Conservation (phyloP, 179 eudicot species). For the Silene coronaria region DNA sequence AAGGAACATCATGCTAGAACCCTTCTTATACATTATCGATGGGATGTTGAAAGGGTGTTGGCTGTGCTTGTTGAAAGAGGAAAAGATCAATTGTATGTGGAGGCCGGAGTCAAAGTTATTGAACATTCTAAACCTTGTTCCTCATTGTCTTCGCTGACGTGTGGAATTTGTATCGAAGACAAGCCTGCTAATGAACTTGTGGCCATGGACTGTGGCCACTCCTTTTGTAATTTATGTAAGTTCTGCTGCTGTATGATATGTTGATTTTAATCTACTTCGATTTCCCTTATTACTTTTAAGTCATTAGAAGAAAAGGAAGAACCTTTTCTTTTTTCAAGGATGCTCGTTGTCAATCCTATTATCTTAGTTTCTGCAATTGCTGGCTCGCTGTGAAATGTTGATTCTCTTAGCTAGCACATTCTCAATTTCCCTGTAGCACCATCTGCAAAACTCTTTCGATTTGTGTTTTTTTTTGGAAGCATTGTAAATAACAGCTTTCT, state of each 20-base stretch:
- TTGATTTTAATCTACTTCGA: neutral
- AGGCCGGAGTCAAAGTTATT: slow-evolving; percentile 44
- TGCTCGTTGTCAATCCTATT: neutral
- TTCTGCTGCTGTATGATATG: neutral
- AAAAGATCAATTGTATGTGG: slow-evolving; percentile 40
- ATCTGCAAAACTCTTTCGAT: neutral
- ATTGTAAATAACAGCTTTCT: too few relatives aligned
- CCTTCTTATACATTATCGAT: slow-evolving; percentile 53
- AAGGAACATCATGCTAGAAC: slow-evolving; percentile 67
- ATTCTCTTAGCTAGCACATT: neutral
- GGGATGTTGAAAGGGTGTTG: slow-evolving; percentile 61
- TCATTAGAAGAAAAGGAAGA: neutral
- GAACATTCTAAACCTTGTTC: slow-evolving; percentile 28
- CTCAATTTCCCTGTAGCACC: neutral
- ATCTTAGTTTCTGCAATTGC: neutral
- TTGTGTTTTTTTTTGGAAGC: neutral
- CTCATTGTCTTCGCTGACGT: slow-evolving; percentile 28
- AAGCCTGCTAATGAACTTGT: slow-evolving; percentile 33
- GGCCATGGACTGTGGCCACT: slow-evolving; percentile 66
- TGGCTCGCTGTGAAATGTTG: neutral
- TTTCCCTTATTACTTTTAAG: neutral
- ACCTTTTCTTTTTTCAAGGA: neutral
- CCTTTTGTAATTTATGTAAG: slow-evolving; percentile 64
- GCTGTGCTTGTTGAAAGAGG: slow-evolving; percentile 59
- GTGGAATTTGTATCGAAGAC: slow-evolving; percentile 55